These are phyloP conservation scores for Theobroma grandiflorum DNA, from an alignment of 441 rosid genomes.

Conservation along the genomic window DNA sequence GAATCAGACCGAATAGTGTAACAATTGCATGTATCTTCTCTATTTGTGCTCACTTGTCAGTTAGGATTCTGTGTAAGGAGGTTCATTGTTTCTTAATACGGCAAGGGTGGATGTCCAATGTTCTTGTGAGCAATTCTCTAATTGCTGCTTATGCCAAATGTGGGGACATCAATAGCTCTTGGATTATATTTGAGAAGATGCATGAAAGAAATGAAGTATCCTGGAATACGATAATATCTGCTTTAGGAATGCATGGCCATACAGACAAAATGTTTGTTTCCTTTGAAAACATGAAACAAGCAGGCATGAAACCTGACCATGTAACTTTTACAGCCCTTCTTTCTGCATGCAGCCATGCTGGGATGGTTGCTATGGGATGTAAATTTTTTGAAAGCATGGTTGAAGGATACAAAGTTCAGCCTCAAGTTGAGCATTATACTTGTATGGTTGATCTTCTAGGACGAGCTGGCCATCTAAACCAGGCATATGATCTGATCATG, in stretches of 20 bases:
- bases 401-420: constrained; percentile 38
- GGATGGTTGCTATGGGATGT: constrained; percentile 41
- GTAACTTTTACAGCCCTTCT: constrained; percentile 45
- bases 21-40: constrained; percentile 48
- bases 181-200: constrained; percentile 38
- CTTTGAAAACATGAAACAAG: constrained; percentile 42
- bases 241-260: constrained; percentile 44
- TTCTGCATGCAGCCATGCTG: constrained; percentile 47
- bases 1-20: constrained; percentile 44
- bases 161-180: constrained; percentile 41
- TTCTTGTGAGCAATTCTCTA: constrained; percentile 50
- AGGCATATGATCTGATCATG: constrained; percentile 50
- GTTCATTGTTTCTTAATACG: constrained; percentile 49
- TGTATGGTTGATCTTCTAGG: constrained; percentile 64
- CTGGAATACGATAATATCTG: constrained; percentile 43
- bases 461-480: constrained; percentile 44
- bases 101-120: constrained; percentile 38
- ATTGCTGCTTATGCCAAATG: constrained; percentile 51
- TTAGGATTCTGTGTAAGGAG: constrained; percentile 45
- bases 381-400: constrained; percentile 40
- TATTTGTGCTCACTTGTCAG: constrained; percentile 42
- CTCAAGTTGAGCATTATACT: constrained; percentile 50
- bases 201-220: constrained; percentile 39
- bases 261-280: constrained; percentile 33
- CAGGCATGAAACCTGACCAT: constrained; percentile 37